Base-by-base conservation (phyloP, 2,329 filamentous ascomycete genomes). In the Atkinsonella hypoxylon region DNA sequence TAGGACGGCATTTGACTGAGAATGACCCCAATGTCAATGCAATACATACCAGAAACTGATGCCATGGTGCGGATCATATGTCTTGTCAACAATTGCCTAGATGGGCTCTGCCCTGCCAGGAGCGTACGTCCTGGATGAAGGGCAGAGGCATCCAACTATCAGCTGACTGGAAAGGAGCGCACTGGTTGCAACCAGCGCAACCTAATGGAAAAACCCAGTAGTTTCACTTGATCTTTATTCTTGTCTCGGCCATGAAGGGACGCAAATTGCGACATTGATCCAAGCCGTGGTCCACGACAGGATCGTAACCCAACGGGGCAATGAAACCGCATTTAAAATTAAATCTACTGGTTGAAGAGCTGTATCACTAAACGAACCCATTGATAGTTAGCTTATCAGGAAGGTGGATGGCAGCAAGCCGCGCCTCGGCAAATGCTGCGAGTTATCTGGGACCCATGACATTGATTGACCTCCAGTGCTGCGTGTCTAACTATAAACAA, bases 231-330 rank as follows among this genome's bases (percentile, higher is more conserved):
- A 32, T 32, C 12, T 32, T 32, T 12, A 32, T 32, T 6, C 6
- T 32, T 32, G 6, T 12, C 31, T 32, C 31, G 64, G 58, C 83
- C 83, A 87, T 17, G n/a, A n/a, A n/a, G n/a, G n/a, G n/a, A n/a
- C n/a, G n/a, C n/a, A n/a, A n/a, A 82, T 83, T 12, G 79, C 80
- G 41, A 82, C 76, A 58, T 82, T 83, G 61, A 82, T 84, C 82
- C 83, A 87, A 5, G 62, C 64, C 0, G 62, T 66, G 0, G 64
- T 52, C 63, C 63, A 66, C 2, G 64, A 65, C 1, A 66, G 51
- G 0, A 60, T 56, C 3, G 59, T 55, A 2, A 59, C 55, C 55
- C 56, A 60, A 55, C 53, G 53, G 1, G 58, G 54, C 58, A 56
- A 58, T 6, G 57, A 60, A 8, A 58, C 59, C 59, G 7, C 17